These are phyloP conservation scores for Circinella minor DNA, from an alignment of 371 early-diverging fungal genomes.

Conservation along the genomic window DNA sequence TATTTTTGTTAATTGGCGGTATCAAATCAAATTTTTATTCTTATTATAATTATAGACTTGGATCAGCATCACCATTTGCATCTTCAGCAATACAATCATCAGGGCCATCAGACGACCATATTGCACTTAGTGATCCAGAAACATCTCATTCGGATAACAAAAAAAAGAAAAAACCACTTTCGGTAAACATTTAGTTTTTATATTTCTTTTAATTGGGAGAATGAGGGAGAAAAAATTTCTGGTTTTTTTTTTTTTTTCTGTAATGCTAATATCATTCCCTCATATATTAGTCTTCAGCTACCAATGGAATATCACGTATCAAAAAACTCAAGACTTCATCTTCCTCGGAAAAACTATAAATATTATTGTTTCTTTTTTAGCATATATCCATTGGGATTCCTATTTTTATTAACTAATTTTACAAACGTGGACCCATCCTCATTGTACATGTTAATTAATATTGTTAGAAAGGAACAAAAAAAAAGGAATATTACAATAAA, in stretches of 20 bases:
- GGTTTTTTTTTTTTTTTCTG: background rate
- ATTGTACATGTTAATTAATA: background rate
- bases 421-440: too few species aligned
- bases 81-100: background rate
- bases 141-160: slow-evolving; percentile 7
- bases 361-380: background rate
- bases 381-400: background rate
- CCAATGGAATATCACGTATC: slow-evolving; percentile 15
- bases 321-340: slow-evolving; percentile 16
- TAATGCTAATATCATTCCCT: too few species aligned
- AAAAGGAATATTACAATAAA: too few species aligned
- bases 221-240: background rate
- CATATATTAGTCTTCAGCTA: slow-evolving; percentile 5
- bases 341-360: slow-evolving; percentile 5
- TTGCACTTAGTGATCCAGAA: slow-evolving; percentile 13
- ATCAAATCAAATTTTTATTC: too few species aligned
- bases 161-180: slow-evolving; percentile 14
- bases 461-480: background rate
- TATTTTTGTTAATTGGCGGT: too few species aligned
- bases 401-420: too few species aligned
- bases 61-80: slow-evolving; percentile 16
- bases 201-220: background rate
- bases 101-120: slow-evolving; percentile 1
- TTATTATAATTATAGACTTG: slow-evolving; percentile 3
- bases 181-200: background rate